These are phyloP conservation scores for Neonectria magnoliae DNA, from an alignment of 2,329 filamentous ascomycete genomes.

Conservation along the genomic window DNA sequence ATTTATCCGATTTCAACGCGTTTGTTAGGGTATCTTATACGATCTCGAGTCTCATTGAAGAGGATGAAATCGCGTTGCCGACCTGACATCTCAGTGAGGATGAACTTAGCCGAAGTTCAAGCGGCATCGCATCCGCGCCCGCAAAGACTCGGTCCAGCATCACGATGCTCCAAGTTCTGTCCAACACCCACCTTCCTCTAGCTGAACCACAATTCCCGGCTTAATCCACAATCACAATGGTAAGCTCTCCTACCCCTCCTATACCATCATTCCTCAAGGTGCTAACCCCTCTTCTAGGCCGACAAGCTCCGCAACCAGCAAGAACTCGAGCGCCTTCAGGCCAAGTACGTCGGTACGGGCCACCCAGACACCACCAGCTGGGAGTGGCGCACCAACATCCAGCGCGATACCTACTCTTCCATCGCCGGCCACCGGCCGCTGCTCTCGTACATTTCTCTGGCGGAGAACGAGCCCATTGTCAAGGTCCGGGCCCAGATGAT, in stretches of 20 bases:
- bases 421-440: conserved; percentile 91
- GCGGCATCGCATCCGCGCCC: conserved; percentile 11
- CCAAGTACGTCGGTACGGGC: conserved; percentile 94
- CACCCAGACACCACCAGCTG: conserved; percentile 97
- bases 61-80: conserved; percentile 5
- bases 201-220: neutral
- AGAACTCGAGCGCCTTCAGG: conserved; percentile 95
- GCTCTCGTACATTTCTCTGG: conserved; percentile 88
- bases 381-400: conserved; percentile 97
- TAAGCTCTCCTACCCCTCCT: conserved; percentile 1
- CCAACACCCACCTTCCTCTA: neutral
- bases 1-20: neutral
- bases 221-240: conserved; percentile 37
- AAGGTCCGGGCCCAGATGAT: conserved; percentile 84
- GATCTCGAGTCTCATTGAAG: neutral
- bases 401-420: conserved; percentile 89
- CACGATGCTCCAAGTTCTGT: neutral
- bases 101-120: conserved; percentile 25
- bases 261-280: neutral
- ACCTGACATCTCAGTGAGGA: neutral
- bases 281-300: conserved; percentile 64
- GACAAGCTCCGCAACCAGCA: conserved; percentile 98
- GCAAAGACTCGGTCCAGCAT: conserved; percentile 13
- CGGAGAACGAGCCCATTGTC: conserved; percentile 84
- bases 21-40: conserved; percentile 3